Evolutionary conservation across 163 green algal genomes (phyloP), one percentile per base, ranked within the genome.

Genomic region (Scenedesmus sp.): DNA sequence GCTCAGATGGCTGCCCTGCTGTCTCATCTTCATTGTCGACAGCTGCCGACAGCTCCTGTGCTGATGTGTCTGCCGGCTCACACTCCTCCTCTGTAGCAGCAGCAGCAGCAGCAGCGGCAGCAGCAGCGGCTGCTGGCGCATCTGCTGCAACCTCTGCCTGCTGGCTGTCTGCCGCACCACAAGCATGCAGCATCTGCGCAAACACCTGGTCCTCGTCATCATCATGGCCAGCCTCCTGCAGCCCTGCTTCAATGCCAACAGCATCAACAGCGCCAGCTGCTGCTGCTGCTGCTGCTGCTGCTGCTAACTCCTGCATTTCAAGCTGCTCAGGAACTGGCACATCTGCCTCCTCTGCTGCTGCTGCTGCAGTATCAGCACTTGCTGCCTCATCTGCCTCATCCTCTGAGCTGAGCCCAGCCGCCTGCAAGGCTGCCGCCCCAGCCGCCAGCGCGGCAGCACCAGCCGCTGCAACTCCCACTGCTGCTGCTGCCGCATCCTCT

Each of bases 361-460:
- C 77, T 57, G 77, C 77, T 57, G 77, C n/a, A 85, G 77, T n/a
- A 85, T 3, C 76, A 59, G 76, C 81, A 26, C 52, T 10, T 67
- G 4, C 55, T 56, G 56, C 57, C 55, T 3, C 56, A 88, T 64
- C 55, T 5, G 13, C 82, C 4, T 74, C 52, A 34, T 64, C 52
- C 6, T 70, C 82, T 26, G 26, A 57, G 82, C 82, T 55, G 82
- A 46, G 34, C 34, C 34, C 82, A 34, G 82, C 82, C 1, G 82
- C 81, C 5, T 34, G 8, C 82, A 84, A 34, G 3, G 82, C 82
- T 74, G 82, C 56, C 1, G 13, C 82, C 8, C 56, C 82, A 26
- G 82, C 82, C 79, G 87, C 87, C 10, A 70, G 7, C 20, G 26
- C 86, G 2, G 73, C 16, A 91, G 55, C 87, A 4, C n/a, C 87